Evolutionary conservation across 352 stramenopile genomes (phyloP).

Genomic region (Globisporangium takayamanum): DNA sequence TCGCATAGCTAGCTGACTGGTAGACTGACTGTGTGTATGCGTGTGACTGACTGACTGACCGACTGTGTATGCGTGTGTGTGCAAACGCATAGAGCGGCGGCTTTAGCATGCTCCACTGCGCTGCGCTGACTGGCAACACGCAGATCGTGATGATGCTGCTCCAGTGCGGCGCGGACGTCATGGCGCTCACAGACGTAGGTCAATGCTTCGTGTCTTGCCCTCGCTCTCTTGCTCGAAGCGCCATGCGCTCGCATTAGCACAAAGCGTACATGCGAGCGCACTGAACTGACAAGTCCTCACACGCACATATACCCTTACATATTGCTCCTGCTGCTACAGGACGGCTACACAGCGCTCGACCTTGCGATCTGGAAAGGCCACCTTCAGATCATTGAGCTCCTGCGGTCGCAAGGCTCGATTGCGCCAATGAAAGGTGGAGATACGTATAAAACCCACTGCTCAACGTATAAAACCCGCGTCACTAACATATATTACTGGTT

Average conservation of each 20-base stretch:
- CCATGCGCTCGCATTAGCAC: too few relatives aligned
- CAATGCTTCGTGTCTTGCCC: background rate
- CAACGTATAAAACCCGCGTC: background rate
- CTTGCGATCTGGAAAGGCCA: slow-evolving; percentile 79
- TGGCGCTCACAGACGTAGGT: slow-evolving; percentile 67
- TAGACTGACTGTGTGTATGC: background rate
- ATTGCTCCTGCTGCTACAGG: slow-evolving; percentile 20
- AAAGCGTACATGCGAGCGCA: background rate
- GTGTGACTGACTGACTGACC: background rate
- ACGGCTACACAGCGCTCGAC: slow-evolving; percentile 77
- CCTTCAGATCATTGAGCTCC: slow-evolving; percentile 75
- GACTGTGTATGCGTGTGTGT: slow-evolving; percentile 2
- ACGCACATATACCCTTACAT: background rate
- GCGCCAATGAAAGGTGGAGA: slow-evolving; percentile 71
- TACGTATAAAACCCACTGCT: background rate
- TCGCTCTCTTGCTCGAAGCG: background rate
- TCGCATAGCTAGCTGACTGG: background rate
- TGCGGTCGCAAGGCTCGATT: slow-evolving; percentile 74
- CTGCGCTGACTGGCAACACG: slow-evolving; percentile 66
- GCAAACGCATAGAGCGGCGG: slow-evolving; percentile 39
- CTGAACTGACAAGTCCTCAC: background rate
- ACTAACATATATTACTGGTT: background rate
- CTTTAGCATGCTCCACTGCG: slow-evolving; percentile 80
- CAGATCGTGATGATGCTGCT: slow-evolving; percentile 87
- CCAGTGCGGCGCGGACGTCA: slow-evolving; percentile 68